Percentiles rank a stretch among this genome's conserved stretches.
phyloP scores from a whole-genome alignment of 768 basidiomycete genomes.

The Rhodotorula babjevae region DNA sequence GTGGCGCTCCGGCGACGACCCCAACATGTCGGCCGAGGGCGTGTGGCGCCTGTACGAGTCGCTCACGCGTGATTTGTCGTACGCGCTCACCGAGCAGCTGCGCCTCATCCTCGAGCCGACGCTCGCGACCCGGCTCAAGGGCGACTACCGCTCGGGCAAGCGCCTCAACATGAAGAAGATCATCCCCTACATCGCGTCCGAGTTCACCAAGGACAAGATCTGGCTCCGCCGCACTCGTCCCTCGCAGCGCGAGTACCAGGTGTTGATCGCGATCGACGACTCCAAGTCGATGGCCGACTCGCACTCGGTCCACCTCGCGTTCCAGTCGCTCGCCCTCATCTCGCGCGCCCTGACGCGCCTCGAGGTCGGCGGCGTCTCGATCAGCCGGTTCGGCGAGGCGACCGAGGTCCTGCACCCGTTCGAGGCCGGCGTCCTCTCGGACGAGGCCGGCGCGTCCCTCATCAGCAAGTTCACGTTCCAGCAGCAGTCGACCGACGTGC shows the following conservation, averaged over 20 bases:
- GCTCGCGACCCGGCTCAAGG: constrained; percentile 82
- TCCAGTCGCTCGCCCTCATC: constrained; percentile 85
- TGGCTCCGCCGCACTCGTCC: constrained; percentile 94
- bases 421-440: constrained; percentile 71
- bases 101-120: constrained; percentile 95
- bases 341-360: constrained; percentile 82
- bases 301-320: constrained; percentile 86
- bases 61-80: constrained; percentile 83
- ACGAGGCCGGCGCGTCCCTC: constrained; percentile 72
- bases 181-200: constrained; percentile 93
- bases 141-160: constrained; percentile 96
- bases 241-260: constrained; percentile 89
- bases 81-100: constrained; percentile 88
- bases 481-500: constrained; percentile 82
- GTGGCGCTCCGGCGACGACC: constrained; percentile 63
- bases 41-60: constrained; percentile 92
- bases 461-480: constrained; percentile 81
- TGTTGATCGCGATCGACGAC: constrained; percentile 90
- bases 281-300: constrained; percentile 94
- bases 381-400: constrained; percentile 81
- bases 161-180: constrained; percentile 98
- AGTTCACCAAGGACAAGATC: constrained; percentile 99
- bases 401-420: constrained; percentile 88
- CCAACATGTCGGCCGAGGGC: constrained; percentile 57
- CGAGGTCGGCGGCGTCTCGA: constrained; percentile 89